Percentiles rank a stretch among this genome's conserved stretches.
These are phyloP conservation scores for Chaetomium olivaceum DNA, from an alignment of 2,329 filamentous ascomycete species.

Conservation along the genomic window DNA sequence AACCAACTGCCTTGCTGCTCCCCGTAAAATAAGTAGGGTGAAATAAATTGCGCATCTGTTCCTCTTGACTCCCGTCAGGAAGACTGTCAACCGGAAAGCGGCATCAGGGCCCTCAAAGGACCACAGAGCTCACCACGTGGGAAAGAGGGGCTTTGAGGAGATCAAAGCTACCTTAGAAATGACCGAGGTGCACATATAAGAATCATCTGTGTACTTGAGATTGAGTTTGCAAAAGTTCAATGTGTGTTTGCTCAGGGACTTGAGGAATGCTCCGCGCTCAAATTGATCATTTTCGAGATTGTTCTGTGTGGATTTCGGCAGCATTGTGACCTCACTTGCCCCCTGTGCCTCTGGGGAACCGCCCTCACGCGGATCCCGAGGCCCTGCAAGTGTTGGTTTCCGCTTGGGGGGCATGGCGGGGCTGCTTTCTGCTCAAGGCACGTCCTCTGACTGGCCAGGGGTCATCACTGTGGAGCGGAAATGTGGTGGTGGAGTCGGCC, in stretches of 20 bases:
- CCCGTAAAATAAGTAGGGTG: not conserved
- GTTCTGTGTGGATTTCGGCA: conserved; percentile 21
- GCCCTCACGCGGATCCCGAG: conserved; percentile 3
- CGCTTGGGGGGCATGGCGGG: conserved; percentile 19
- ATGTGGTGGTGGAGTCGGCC: conserved; percentile 11
- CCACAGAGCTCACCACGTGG: not conserved
- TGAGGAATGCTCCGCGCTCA: conserved; percentile 6
- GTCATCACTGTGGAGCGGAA: not conserved
- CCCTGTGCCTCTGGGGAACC: not conserved
- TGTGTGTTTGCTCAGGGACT: not conserved
- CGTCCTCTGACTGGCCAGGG: conserved; percentile 24
- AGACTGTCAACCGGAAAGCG: not conserved
- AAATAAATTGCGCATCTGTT: not conserved
- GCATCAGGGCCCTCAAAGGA: not conserved
- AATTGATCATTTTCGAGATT: conserved; percentile 13
- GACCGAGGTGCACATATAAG: not conserved
- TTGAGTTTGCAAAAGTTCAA: not conserved
- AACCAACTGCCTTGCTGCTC: not conserved
- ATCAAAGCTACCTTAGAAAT: not conserved
- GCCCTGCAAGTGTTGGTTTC: conserved; percentile 1
- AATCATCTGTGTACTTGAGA: not conserved
- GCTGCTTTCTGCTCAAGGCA: conserved; percentile 11
- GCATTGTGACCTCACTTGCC: conserved; percentile 3
- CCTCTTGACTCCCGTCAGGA: too few species aligned
- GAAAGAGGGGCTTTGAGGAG: not conserved